Evolutionary conservation across 2,329 filamentous ascomycete species (phyloP).

Genomic region (Zarea fungicola): DNA sequence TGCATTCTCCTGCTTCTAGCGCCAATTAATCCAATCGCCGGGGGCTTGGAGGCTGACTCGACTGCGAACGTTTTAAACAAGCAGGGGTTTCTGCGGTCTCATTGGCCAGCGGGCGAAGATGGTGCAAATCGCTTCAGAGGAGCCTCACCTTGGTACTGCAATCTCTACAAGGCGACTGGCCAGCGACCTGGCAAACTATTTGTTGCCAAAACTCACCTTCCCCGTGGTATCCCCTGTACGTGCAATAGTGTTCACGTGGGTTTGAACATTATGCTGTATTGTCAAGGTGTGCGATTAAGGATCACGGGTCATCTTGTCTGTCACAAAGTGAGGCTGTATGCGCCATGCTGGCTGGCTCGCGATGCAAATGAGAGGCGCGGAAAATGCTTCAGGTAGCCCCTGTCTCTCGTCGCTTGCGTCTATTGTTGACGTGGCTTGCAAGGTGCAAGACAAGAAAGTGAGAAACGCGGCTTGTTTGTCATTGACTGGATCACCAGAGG

Average conservation of each 20-base stretch:
- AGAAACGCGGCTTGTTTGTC: background rate
- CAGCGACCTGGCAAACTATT: background rate
- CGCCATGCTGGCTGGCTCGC: background rate
- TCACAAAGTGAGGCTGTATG: background rate
- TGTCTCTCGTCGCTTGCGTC: too few relatives aligned
- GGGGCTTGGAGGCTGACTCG: background rate
- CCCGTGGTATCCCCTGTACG: background rate
- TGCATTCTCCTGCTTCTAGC: background rate
- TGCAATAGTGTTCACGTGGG: slow-evolving; percentile 4
- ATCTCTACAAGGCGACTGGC: slow-evolving; percentile 1
- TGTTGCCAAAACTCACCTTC: background rate
- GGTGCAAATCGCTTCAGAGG: background rate
- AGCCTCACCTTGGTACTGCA: background rate
- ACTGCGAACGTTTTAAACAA: background rate
- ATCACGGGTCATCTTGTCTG: background rate
- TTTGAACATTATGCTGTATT: background rate
- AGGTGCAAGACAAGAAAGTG: too few relatives aligned
- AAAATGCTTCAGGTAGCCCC: too few relatives aligned
- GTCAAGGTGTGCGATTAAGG: background rate
- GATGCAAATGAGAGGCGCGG: slow-evolving; percentile 1
- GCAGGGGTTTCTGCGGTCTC: background rate
- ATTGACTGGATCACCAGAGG: background rate
- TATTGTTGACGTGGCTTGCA: too few relatives aligned
- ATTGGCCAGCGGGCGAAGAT: background rate
- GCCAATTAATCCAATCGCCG: slow-evolving; percentile 3